Evolutionary conservation across 2,329 filamentous ascomycete species (phyloP).

Genomic region (Teratosphaeria zuluensis): DNA sequence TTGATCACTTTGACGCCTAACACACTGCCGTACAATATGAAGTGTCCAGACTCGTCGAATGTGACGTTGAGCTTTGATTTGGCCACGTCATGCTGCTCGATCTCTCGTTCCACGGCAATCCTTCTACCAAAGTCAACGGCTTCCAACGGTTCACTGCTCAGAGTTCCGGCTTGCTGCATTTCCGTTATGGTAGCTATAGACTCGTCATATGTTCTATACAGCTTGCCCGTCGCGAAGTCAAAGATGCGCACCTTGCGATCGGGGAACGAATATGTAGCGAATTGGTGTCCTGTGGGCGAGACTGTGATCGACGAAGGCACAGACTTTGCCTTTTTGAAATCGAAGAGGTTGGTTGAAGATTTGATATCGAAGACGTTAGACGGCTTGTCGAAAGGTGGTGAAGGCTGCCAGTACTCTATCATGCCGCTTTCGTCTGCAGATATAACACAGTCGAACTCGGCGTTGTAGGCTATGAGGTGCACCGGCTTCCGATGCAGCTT

Average conservation of each 20-base stretch:
- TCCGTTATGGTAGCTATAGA: conserved; percentile 80
- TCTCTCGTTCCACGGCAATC: conserved; percentile 73
- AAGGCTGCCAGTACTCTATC: conserved; percentile 92
- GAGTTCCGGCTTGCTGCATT: conserved; percentile 88
- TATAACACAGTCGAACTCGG: conserved; percentile 77
- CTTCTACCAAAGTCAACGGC: conserved; percentile 86
- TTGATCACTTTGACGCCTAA: conserved; percentile 92
- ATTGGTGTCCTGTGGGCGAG: conserved; percentile 75
- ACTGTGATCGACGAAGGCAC: conserved; percentile 72
- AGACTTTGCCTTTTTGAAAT: conserved; percentile 91
- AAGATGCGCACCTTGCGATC: conserved; percentile 90
- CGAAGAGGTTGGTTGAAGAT: conserved; percentile 86
- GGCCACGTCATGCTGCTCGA: conserved; percentile 60
- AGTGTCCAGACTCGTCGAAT: conserved; percentile 94
- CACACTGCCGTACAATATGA: conserved; percentile 88
- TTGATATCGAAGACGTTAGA: conserved; percentile 88
- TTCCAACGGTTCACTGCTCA: conserved; percentile 66
- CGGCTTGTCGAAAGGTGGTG: conserved; percentile 76
- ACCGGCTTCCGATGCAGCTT: conserved; percentile 76
- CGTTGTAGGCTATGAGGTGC: conserved; percentile 80
- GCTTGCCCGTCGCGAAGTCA: conserved; percentile 79
- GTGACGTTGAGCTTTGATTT: conserved; percentile 67
- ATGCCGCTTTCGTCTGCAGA: conserved; percentile 85
- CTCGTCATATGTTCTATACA: conserved; percentile 90
- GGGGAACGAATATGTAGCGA: conserved; percentile 82